Evolutionary conservation across 495 filamentous ascomycete genomes (phyloP).

Genomic region (Articulospora tetracladia): DNA sequence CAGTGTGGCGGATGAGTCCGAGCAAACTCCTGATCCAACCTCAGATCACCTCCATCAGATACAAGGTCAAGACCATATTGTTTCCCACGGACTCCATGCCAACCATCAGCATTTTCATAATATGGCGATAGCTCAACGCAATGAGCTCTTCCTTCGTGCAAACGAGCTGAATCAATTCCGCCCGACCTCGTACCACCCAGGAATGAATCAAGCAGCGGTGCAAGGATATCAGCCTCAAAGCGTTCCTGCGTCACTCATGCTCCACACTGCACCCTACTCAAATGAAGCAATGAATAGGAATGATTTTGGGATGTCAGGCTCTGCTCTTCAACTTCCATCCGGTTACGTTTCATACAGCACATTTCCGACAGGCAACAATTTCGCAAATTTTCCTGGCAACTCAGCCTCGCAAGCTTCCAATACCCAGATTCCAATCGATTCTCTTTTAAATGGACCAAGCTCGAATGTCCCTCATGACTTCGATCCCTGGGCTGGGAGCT

Average conservation of each 20-base stretch:
- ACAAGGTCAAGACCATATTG: neutral
- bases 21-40: neutral
- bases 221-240: neutral
- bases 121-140: neutral
- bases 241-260: neutral
- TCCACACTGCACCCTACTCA: neutral
- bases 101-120: neutral
- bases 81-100: neutral
- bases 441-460: neutral
- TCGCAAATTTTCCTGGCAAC: neutral
- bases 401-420: neutral
- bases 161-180: neutral
- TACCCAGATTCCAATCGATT: conserved; percentile 1
- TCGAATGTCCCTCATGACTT: neutral
- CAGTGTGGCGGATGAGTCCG: neutral
- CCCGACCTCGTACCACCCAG: neutral
- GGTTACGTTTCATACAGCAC: neutral
- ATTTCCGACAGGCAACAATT: neutral
- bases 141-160: neutral
- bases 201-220: neutral
- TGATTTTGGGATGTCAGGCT: neutral
- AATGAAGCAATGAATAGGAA: neutral
- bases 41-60: neutral
- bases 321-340: neutral
- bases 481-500: neutral